Evolutionary conservation across 768 basidiomycete genomes (phyloP).

Genomic region (Chlorophyllum brunneum): DNA sequence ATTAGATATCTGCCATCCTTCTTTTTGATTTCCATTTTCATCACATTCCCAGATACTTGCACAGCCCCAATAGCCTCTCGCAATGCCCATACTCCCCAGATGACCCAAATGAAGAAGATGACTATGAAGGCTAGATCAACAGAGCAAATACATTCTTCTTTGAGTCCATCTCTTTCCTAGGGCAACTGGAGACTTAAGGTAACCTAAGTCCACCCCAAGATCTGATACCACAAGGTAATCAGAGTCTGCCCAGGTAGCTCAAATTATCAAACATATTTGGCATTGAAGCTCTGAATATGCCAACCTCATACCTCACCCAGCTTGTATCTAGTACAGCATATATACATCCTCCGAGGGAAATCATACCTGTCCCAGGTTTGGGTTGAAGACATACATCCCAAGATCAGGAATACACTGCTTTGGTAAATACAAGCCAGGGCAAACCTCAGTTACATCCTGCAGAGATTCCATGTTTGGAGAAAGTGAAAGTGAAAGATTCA

Average conservation of each 20-base stretch:
- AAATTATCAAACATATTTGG: background rate
- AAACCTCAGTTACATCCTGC: background rate
- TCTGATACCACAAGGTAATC: no score
- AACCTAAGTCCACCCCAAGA: no score
- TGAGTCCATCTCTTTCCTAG: background rate
- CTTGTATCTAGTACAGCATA: background rate
- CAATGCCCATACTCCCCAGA: slow-evolving; percentile 4
- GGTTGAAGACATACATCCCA: no score
- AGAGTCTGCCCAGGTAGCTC: background rate
- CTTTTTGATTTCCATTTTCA: no score
- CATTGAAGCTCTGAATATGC: background rate
- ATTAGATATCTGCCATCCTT: slow-evolving; percentile 35
- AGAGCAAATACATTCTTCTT: background rate
- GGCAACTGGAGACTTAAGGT: background rate
- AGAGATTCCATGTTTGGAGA: background rate
- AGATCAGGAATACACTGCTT: no score
- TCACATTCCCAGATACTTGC: slow-evolving; percentile 17
- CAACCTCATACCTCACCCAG: background rate
- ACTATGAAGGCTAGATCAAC: slow-evolving; percentile 22
- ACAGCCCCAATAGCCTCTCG: slow-evolving; percentile 19
- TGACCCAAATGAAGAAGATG: slow-evolving; percentile 10
- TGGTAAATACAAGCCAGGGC: no score
- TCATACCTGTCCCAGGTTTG: background rate
- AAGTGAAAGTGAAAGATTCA: slow-evolving; percentile 3
- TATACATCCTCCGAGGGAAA: background rate